Base-by-base conservation (phyloP, 495 filamentous ascomycete genomes). In the Annulohypoxylon stygium region DNA sequence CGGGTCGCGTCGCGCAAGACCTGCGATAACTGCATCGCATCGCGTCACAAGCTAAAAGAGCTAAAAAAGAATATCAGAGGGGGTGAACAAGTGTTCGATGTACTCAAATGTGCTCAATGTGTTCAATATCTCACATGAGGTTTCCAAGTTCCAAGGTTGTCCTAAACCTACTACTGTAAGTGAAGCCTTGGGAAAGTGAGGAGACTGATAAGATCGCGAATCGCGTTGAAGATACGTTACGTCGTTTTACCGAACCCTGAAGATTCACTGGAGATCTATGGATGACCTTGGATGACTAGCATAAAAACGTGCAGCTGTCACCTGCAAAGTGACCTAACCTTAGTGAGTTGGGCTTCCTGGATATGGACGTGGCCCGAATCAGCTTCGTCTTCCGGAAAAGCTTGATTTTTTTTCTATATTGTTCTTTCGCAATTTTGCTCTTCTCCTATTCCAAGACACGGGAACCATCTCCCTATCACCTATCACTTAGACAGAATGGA, bases 311-410 rank as follows among this genome's bases (percentile, higher is more conserved):
- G 63, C 63, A 75, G 63, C 45, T 39, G 43, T 75, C 72, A 75
- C 72, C 63, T 70, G 72, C 72, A 74, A 67, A 47, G 23, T 14
- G 54, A 14, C 36, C 65, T 26, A 39, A 14, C 12, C 9, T 20
- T 33, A 50, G 26, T 66, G 63, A 50, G 45, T 70, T 75, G 72
- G 72, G 59, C 58, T 58, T 33, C 39, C 39, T 20, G 12, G 50
- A 14, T n/a, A 14, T 33, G 63, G 58, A 67, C 72, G 72, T 70
- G 67, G 72, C 67, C 72, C 67, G 67, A 75, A 75, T 75, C 72
- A 75, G 72, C 51, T 61, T 59, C 48, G 53, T 60, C 53, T 63
- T 25, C 67, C 61, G 57, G 12, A 16, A 33, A 59, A 59, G 41
- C 63, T 55, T 62, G 51, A 54, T 54, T 70, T 67, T 36, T 43